Evolutionary conservation across 208 protist genomes (phyloP).

Genomic region (Acanthamoeba royreba): DNA sequence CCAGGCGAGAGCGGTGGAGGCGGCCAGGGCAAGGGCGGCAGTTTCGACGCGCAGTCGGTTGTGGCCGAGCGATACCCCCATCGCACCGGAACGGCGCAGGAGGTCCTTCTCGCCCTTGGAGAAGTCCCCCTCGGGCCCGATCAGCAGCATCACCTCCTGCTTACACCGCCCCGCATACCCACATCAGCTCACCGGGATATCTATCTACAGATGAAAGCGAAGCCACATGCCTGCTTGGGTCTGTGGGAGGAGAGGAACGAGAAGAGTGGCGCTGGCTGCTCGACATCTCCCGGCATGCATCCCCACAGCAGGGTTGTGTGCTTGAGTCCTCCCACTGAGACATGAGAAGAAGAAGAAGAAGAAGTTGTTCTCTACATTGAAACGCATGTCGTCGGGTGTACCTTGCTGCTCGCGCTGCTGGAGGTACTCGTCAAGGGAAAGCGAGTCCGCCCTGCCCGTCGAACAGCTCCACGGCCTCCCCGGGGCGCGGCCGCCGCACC

Average conservation of each 20-base stretch:
- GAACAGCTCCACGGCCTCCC: background rate
- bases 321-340: background rate
- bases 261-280: background rate
- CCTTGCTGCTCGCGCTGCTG: background rate
- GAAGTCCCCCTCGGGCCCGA: slow-evolving; percentile 1
- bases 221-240: background rate
- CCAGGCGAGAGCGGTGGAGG: background rate
- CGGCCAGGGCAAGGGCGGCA: background rate
- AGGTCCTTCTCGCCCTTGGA: background rate
- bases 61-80: background rate
- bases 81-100: background rate
- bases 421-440: background rate
- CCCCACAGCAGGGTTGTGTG: background rate
- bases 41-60: background rate
- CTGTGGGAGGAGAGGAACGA: background rate
- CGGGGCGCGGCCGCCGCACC: background rate
- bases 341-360: too few relatives aligned
- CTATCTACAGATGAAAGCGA: too few relatives aligned
- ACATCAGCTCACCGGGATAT: too few relatives aligned
- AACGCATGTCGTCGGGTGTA: background rate
- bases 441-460: background rate
- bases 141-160: background rate
- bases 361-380: too few relatives aligned
- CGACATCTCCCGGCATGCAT: slow-evolving; percentile 3
- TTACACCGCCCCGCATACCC: too few relatives aligned